Evolutionary conservation across 2,329 filamentous ascomycete species (phyloP).

Genomic region (Leptographium radiaticola): DNA sequence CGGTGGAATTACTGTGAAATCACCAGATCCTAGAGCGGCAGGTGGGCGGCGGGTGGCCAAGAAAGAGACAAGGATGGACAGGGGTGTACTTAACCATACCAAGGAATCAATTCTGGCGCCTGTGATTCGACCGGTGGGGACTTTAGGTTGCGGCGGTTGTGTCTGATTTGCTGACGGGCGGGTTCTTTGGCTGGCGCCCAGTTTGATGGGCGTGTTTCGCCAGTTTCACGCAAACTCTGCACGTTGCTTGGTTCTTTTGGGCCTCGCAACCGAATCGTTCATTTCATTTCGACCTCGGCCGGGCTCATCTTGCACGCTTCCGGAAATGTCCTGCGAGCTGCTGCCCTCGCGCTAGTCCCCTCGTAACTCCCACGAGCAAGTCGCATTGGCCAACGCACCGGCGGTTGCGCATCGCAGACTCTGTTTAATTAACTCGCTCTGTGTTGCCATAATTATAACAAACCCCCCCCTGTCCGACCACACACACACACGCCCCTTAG

Average conservation of each 20-base stretch:
- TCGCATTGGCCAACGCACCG: neutral
- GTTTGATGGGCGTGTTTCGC: neutral
- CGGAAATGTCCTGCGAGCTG: neutral
- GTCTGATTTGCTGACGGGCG: neutral
- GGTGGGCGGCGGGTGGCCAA: neutral
- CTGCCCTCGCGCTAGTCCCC: neutral
- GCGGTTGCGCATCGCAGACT: neutral
- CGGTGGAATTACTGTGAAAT: neutral
- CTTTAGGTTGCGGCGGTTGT: neutral
- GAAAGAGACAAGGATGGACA: neutral
- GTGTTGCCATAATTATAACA: conserved; percentile 3
- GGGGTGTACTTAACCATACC: neutral
- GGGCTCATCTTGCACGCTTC: neutral
- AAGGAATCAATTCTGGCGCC: neutral
- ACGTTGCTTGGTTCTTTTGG: neutral
- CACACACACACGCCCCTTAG: neutral
- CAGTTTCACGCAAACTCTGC: neutral
- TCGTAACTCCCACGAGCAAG: neutral
- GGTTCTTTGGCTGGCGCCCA: neutral
- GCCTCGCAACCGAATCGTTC: neutral
- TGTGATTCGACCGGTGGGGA: conserved; percentile 1
- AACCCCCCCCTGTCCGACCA: neutral
- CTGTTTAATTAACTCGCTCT: neutral
- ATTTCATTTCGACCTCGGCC: neutral
- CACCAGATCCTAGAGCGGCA: too few species aligned